Base-by-base conservation (phyloP, 805 yeast species). In the Metschnikowia borealis region DNA sequence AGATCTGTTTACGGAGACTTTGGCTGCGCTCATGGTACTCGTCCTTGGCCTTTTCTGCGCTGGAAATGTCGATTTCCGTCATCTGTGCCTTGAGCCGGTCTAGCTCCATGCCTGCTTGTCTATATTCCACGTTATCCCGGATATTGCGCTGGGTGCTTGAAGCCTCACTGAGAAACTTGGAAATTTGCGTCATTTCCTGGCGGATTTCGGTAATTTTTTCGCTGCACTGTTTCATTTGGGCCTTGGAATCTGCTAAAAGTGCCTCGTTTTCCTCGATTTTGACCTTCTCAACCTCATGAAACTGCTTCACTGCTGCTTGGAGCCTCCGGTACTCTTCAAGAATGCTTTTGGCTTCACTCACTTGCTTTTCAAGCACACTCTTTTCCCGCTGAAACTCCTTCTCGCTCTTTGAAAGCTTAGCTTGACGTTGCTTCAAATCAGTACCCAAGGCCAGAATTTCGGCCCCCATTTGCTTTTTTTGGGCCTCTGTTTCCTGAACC, bases 121-220 rank as follows among this genome's bases (percentile, higher is more conserved):
- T 65, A 13, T 83, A 69, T 52, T 85, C 88, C 33, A 88, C 59
- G 53, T 86, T 88, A 40, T 84, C 83, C 34, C 80, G 70, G 7
- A 89, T 68, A 50, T 81, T 82, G 31, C 89, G 78, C 57, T 85
- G 83, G 45, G 82, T 79, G 47, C 77, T 79, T 32, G 77, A 76
- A 1, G 87, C 78, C 54, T 87, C 85, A n/a, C 68, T 69, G 1
- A 83, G 59, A 44, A 68, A 74, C 46, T 64, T 69, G 47, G 74
- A 81, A 31, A 67, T 65, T 8, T 54, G 62, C 35, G 64, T 63
- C 4, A 77, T 60, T 1, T 58, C 50, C 38, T 55, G 51, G 11
- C 63, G 67, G 50, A 23, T 54, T 20, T 3, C 52, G 44, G 23
- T 41, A 4, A 41, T 56, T 18, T 57, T 53, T 5, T 49, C 35